These are phyloP conservation scores for Corynascus novoguineensis DNA, from an alignment of 495 filamentous ascomycete species.

Conservation along the genomic window DNA sequence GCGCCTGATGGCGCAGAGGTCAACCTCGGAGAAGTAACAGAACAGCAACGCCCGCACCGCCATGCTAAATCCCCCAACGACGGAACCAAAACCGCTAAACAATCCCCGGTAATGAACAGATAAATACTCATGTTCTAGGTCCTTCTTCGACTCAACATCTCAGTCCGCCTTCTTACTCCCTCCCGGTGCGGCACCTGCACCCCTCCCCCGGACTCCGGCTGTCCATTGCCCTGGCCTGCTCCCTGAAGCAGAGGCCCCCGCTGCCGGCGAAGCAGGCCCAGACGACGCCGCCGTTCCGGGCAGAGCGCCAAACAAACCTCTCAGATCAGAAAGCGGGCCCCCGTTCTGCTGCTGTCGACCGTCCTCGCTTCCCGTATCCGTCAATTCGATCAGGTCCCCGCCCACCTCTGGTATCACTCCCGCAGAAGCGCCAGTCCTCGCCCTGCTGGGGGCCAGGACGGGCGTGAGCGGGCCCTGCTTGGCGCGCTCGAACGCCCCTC, in stretches of 20 bases:
- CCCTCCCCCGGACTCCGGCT: conserved; percentile 17
- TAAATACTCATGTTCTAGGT: background rate
- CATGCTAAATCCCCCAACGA: conserved; percentile 9
- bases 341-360: conserved; percentile 32
- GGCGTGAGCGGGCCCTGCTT: conserved; percentile 48
- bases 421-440: conserved; percentile 27
- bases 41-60: conserved; percentile 9
- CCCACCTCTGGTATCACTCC: conserved; percentile 22
- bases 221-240: conserved; percentile 28
- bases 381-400: conserved; percentile 82
- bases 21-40: background rate
- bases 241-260: conserved; percentile 22
- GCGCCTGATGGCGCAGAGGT: background rate
- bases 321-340: conserved; percentile 4
- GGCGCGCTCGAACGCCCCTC: conserved; percentile 58
- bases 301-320: conserved; percentile 21
- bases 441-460: conserved; percentile 37
- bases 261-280: background rate
- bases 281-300: background rate
- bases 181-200: background rate
- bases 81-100: background rate
- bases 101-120: background rate
- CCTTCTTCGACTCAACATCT: background rate
- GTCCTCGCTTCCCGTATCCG: conserved; percentile 55
- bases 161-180: conserved; percentile 35